phyloP scores from a whole-genome alignment of 768 basidiomycete species.

The Boletus vermiculosoides region DNA sequence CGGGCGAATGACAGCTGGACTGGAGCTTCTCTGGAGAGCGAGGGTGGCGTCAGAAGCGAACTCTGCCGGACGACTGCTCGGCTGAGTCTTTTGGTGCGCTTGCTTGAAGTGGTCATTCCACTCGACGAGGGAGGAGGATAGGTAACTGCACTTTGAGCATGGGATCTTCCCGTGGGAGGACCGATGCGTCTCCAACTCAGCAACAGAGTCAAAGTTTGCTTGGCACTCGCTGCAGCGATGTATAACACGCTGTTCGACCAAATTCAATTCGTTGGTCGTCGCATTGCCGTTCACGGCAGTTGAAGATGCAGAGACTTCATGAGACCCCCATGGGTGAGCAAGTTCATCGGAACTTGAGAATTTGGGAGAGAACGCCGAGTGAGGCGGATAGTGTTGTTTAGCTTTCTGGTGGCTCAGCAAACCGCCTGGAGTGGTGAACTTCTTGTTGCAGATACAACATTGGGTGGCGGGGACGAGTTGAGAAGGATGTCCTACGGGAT shows the following conservation, averaged over 20 bases:
- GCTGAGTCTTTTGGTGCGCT: conserved; percentile 13
- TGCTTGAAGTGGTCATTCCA: conserved; percentile 30
- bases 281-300: not conserved
- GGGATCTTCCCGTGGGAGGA: conserved; percentile 20
- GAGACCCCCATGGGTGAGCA: conserved; percentile 5
- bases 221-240: conserved; percentile 24
- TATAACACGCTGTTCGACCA: conserved; percentile 1
- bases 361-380: conserved; percentile 4
- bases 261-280: not conserved
- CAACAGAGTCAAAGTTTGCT: conserved; percentile 13
- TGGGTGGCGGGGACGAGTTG: conserved; percentile 10
- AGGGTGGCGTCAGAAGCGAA: conserved; percentile 1
- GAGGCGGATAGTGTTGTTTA: conserved; percentile 21
- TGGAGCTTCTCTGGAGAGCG: conserved; percentile 9
- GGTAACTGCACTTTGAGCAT: conserved; percentile 26
- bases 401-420: conserved; percentile 23
- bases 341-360: not conserved
- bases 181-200: conserved; percentile 22
- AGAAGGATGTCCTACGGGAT: not conserved
- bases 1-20: conserved; percentile 16
- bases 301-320: not conserved
- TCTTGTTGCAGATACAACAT: conserved; percentile 29
- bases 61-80: conserved; percentile 6
- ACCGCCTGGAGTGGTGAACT: conserved; percentile 18
- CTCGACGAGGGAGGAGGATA: conserved; percentile 23